A percentile compares a stretch with the other conserved stretches of the same genome.
Conservation (phyloP, 495 filamentous ascomycete genomes). For the Neurospora pannonica region DNA sequence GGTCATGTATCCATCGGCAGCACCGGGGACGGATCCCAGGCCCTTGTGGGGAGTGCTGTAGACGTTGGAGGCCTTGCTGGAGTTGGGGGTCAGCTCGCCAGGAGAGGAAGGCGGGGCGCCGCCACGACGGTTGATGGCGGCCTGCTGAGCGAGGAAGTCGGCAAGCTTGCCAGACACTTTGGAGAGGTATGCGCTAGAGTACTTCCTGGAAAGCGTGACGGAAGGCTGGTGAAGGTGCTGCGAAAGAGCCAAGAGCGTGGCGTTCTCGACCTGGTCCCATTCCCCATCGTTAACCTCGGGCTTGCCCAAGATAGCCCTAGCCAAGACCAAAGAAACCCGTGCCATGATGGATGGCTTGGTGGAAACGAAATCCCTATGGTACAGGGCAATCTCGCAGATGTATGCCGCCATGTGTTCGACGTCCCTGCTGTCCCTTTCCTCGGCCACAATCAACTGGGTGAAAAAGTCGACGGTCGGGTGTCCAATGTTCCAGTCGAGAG, state of each 20-base stretch:
- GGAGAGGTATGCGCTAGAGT: conserved; percentile 70
- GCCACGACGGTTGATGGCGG: conserved; percentile 53
- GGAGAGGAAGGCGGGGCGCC: conserved; percentile 58
- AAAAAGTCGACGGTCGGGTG: conserved; percentile 94
- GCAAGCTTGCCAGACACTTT: conserved; percentile 73
- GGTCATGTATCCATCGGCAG: conserved; percentile 78
- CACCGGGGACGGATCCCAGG: conserved; percentile 47
- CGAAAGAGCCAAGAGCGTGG: conserved; percentile 69
- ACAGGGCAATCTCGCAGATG: conserved; percentile 87
- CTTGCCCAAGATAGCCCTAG: conserved; percentile 75
- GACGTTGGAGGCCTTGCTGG: conserved; percentile 46
- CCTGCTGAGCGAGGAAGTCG: conserved; percentile 77
- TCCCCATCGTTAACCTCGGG: conserved; percentile 63
- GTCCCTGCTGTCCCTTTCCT: conserved; percentile 69
- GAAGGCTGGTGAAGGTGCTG: conserved; percentile 84
- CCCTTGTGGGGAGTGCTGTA: conserved; percentile 82
- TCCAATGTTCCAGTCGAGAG: conserved; percentile 91
- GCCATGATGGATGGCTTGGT: conserved; percentile 85
- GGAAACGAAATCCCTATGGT: conserved; percentile 92
- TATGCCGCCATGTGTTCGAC: conserved; percentile 92
- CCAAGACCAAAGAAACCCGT: conserved; percentile 72
- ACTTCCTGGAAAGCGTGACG: conserved; percentile 77
- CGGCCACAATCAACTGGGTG: conserved; percentile 60
- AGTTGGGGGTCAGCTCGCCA: conserved; percentile 37
- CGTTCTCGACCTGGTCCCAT: conserved; percentile 77